These are phyloP conservation scores for Aspergillus pseudonomiae DNA, from an alignment of 2,329 filamentous ascomycete species.

Conservation along the genomic window DNA sequence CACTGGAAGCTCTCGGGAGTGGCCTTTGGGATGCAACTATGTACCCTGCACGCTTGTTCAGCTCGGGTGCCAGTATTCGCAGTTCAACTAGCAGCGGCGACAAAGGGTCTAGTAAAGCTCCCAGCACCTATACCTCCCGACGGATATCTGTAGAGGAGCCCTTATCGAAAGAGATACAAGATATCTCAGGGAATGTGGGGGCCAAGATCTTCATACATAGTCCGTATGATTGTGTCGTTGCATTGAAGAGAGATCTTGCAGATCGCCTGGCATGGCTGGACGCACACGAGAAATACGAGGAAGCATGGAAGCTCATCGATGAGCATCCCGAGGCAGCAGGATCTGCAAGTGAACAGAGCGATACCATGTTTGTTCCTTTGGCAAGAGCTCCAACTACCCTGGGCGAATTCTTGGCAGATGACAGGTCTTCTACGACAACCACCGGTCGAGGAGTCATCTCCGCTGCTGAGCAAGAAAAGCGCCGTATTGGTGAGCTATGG, in stretches of 20 bases:
- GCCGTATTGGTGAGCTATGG: conserved; percentile 90
- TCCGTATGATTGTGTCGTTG: conserved; percentile 93
- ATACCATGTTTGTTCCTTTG: conserved; percentile 35
- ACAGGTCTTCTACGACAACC: conserved; percentile 65
- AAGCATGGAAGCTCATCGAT: conserved; percentile 87
- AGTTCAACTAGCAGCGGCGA: conserved; percentile 61
- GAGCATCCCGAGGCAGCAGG: conserved; percentile 75
- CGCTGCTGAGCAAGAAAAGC: conserved; percentile 81
- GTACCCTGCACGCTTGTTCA: conserved; percentile 85
- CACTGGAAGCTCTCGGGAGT: conserved; percentile 73
- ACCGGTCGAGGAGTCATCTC: conserved; percentile 63
- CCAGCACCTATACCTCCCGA: conserved; percentile 58
- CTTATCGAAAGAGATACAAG: conserved; percentile 47
- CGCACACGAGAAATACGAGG: conserved; percentile 76
- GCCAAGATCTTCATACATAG: conserved; percentile 93
- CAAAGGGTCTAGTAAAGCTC: conserved; percentile 54
- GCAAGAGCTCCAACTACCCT: conserved; percentile 48
- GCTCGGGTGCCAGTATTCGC: conserved; percentile 76
- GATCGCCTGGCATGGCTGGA: conserved; percentile 88
- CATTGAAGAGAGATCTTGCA: conserved; percentile 79
- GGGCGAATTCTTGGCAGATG: conserved; percentile 74
- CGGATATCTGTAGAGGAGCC: conserved; percentile 49
- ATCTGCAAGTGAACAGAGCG: conserved; percentile 40
- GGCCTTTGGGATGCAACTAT: conserved; percentile 89
- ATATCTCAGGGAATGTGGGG: conserved; percentile 57